Conservation (phyloP, 257 asterid species). For the Penstemon eatonii region DNA sequence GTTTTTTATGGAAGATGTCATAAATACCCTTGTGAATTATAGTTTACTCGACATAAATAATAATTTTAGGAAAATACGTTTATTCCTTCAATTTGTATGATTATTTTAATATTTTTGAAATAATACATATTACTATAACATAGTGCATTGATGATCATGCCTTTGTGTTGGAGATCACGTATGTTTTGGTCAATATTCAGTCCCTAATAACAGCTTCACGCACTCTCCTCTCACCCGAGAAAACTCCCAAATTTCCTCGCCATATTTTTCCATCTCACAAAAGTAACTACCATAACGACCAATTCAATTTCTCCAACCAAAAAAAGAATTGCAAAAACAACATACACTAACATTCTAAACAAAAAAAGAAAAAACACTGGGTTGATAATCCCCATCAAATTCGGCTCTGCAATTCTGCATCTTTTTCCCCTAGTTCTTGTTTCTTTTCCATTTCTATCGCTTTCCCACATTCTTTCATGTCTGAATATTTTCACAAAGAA, state of each 20-base stretch:
- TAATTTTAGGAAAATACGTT: too few species aligned
- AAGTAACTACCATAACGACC: constrained; percentile 37
- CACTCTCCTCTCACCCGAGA: constrained; percentile 32
- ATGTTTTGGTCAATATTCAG: too few species aligned
- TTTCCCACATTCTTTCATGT: constrained; percentile 21
- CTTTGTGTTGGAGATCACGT: too few species aligned
- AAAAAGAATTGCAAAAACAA: background rate
- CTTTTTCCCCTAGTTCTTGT: constrained; percentile 11
- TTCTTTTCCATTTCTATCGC: constrained; percentile 10
- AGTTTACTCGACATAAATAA: too few species aligned
- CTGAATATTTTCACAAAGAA: background rate
- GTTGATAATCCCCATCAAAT: constrained; percentile 34
- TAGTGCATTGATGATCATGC: too few species aligned
- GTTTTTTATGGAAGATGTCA: too few species aligned
- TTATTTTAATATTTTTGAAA: too few species aligned
- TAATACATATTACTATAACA: too few species aligned
- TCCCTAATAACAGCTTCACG: constrained; percentile 19
- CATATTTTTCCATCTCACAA: constrained; percentile 27
- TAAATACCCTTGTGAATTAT: too few species aligned
- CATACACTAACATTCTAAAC: background rate
- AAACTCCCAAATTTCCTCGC: constrained; percentile 10
- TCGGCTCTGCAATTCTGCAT: constrained; percentile 33
- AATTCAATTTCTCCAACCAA: constrained; percentile 30
- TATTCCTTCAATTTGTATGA: too few species aligned
- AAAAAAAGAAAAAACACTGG: background rate